phyloP scores from a whole-genome alignment of 2,329 filamentous ascomycete genomes.

The Monilinia fructigena region DNA sequence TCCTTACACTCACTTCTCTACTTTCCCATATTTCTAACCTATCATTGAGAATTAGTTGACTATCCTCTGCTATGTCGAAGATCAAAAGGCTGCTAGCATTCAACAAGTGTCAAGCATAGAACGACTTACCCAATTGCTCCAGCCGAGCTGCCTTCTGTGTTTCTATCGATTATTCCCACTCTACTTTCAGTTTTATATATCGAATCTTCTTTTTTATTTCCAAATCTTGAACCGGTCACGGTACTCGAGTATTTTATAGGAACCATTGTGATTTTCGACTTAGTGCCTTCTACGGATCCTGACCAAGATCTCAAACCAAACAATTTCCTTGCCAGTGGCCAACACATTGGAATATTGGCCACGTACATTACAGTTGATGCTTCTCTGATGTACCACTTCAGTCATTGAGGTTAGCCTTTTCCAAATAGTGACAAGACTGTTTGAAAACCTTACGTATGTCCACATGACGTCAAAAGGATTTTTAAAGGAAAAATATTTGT shows the following conservation, averaged over 20 bases:
- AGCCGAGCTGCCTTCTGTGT: background rate
- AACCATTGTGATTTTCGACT: background rate
- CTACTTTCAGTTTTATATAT: conserved; percentile 10
- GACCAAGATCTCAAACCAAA: conserved; percentile 17
- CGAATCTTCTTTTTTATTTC: background rate
- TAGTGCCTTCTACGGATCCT: background rate
- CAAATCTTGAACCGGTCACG: conserved; percentile 1
- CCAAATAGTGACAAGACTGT: background rate
- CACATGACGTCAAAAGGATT: conserved; percentile 40
- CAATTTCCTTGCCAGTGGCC: conserved; percentile 41
- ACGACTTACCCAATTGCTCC: conserved; percentile 10
- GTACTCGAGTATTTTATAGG: conserved; percentile 4
- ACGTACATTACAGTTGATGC: conserved; percentile 53
- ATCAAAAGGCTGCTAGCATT: background rate
- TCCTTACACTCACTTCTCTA: conserved; percentile 14
- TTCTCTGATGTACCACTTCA: conserved; percentile 54
- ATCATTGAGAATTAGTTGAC: background rate
- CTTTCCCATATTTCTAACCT: conserved; percentile 21
- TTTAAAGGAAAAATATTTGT: conserved; percentile 47
- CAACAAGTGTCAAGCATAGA: background rate
- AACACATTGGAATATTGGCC: conserved; percentile 53
- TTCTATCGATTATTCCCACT: background rate
- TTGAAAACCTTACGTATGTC: conserved; percentile 32
- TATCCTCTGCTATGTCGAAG: background rate
- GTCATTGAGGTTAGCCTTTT: conserved; percentile 26